phyloP scores from a whole-genome alignment of 2,329 filamentous ascomycete genomes.

The Alternaria sp. region DNA sequence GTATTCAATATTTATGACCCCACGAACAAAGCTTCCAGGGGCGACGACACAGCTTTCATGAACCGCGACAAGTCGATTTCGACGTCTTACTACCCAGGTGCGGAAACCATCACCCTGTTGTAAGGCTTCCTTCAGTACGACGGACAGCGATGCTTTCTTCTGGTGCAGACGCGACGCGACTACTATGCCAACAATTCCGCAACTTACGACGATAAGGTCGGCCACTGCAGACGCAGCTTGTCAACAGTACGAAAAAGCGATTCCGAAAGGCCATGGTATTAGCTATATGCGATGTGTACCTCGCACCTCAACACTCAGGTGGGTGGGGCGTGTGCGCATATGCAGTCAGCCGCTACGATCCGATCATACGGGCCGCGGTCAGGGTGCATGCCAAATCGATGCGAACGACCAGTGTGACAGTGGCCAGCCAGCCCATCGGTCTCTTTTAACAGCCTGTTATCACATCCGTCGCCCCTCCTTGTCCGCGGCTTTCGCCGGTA shows the following conservation, averaged over 20 bases:
- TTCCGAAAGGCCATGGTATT: neutral
- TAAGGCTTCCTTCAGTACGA: constrained; percentile 39
- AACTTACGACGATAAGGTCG: constrained; percentile 38
- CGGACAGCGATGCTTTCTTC: constrained; percentile 14
- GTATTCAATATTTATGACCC: no score
- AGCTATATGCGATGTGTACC: neutral
- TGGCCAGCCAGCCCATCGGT: no score
- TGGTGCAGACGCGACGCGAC: constrained; percentile 40
- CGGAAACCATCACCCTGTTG: neutral
- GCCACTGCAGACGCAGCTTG: constrained; percentile 12
- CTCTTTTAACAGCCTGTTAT: no score
- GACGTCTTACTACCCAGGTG: neutral
- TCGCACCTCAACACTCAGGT: neutral
- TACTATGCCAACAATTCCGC: constrained; percentile 28
- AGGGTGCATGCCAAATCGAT: neutral
- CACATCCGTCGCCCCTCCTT: no score
- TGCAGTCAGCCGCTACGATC: neutral
- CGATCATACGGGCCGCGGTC: neutral
- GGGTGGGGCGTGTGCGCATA: neutral
- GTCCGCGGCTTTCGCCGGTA: no score
- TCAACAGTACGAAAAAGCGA: neutral
- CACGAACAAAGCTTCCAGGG: no score
- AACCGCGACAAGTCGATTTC: neutral
- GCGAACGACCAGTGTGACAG: no score
- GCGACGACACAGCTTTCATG: no score